phyloP scores from a whole-genome alignment of 768 basidiomycete genomes.

The Tephrocybe sp. region DNA sequence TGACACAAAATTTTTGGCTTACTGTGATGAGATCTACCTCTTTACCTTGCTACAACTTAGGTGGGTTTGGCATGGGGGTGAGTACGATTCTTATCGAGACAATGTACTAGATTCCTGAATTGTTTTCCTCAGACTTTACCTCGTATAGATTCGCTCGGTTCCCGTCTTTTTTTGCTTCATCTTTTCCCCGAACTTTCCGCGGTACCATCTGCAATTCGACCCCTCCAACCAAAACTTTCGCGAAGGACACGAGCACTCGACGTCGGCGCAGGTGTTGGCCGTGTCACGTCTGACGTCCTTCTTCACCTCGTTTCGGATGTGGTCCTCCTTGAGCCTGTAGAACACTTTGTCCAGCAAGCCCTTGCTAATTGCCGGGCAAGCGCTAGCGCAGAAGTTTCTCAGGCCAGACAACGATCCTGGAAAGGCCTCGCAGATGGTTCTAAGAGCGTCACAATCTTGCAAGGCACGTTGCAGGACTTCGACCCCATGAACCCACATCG shows the following conservation, averaged over 20 bases:
- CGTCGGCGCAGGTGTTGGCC: constrained; percentile 92
- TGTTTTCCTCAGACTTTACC: constrained; percentile 71
- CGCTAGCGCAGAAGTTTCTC: constrained; percentile 19
- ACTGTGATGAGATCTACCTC: not conserved
- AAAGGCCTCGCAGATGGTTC: constrained; percentile 60
- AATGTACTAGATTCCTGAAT: constrained; percentile 17
- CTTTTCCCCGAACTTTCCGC: constrained; percentile 78
- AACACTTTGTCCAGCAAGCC: constrained; percentile 73
- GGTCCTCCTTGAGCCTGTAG: constrained; percentile 87
- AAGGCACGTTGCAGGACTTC: constrained; percentile 77
- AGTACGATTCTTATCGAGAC: constrained; percentile 15
- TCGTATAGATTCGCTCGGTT: constrained; percentile 86
- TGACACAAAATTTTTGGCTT: constrained; percentile 15
- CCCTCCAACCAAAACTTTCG: constrained; percentile 31
- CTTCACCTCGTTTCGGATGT: constrained; percentile 88
- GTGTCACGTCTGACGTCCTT: constrained; percentile 86
- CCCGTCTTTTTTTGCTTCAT: constrained; percentile 82
- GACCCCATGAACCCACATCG: constrained; percentile 60
- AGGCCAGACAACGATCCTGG: constrained; percentile 45
- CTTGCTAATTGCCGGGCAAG: constrained; percentile 39
- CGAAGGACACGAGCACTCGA: constrained; percentile 74
- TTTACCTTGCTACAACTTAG: constrained; percentile 14
- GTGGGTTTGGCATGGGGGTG: constrained; percentile 54
- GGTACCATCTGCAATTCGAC: constrained; percentile 72
- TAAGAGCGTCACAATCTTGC: constrained; percentile 79